These are phyloP conservation scores for Fusarium palustre DNA, from an alignment of 2,329 filamentous ascomycete species.

Conservation along the genomic window DNA sequence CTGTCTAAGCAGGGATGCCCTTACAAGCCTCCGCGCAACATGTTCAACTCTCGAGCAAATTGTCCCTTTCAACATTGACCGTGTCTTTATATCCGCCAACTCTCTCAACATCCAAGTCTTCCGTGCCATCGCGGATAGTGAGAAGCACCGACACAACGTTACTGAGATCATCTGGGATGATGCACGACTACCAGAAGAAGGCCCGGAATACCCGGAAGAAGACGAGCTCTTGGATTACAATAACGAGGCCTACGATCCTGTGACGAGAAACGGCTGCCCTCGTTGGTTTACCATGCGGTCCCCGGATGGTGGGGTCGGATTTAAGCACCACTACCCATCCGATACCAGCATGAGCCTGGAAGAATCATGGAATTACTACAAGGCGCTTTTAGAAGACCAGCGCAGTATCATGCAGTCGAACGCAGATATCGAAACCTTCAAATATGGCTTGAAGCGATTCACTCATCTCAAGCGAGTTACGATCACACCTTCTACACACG, in stretches of 20 bases:
- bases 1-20: not conserved
- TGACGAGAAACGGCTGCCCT: slow-evolving; percentile 3
- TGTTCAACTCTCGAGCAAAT: not conserved
- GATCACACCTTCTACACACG: not conserved
- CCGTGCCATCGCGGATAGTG: not conserved
- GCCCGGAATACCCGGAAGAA: not conserved
- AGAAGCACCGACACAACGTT: not conserved
- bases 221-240: too few species aligned
- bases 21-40: not conserved
- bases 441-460: not conserved
- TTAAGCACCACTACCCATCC: too few species aligned
- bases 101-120: not conserved
- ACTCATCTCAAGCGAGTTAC: not conserved
- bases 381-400: not conserved
- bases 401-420: rapidly evolving
- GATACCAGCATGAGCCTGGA: not conserved
- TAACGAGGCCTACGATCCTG: too few species aligned
- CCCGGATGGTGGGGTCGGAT: not conserved
- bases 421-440: not conserved
- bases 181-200: not conserved
- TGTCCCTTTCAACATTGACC: not conserved
- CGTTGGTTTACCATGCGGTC: slow-evolving; percentile 1
- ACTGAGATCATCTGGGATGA: slow-evolving; percentile 8
- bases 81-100: slow-evolving; percentile 1
- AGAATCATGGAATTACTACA: not conserved